Evolutionary conservation across 768 basidiomycete genomes (phyloP), one percentile per base, ranked within the genome.

Genomic region (Pleurotus eryngii): DNA sequence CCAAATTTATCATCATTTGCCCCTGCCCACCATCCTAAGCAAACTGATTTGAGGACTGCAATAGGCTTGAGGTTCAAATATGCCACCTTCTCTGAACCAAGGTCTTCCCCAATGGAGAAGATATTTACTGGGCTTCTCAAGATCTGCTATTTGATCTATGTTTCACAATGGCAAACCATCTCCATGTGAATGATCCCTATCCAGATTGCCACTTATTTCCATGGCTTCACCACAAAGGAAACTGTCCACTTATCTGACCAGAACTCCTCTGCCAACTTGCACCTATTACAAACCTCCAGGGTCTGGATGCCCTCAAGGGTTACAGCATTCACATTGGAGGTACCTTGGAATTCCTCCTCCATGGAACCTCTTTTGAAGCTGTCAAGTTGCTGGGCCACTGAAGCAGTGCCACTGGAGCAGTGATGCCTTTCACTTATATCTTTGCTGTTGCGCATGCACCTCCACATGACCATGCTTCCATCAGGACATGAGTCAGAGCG

Each of bases 261-360:
- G 63, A 61, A 20, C 71, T 74, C 56, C 50, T 68, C 7, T 18
- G 55, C 4, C 53, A 57, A 0, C 46, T 74, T 11, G 57, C 54
- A 2, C 18, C 5, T 3, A 63, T 67, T 0, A 55, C 60, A 5
- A 20, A 42, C 3, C 57, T 49, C 0, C 61, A 63, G 0, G 61
- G 60, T 0, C 8, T 65, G 1, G 49, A 59, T 1, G 58, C 57
- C 1, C 30, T 70, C 2, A 63, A 69, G 37, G 69, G 69, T 0
- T 74, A 76, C 46, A 61, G 67, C 9, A 65, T 70, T 27, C 61
- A 64, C 40, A 67, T 68, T 57, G 68, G 70, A 3, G 46, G 67
- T 1, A 74, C 73, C 0, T 62, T 78, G 0, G 69, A 73, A 55
- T 76, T 74, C 56, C 67, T 77, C 0, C 67, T 77, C 3, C 60